Evolutionary conservation across 2,329 filamentous ascomycete species (phyloP), one percentile per base, ranked within the genome.

Genomic region (Corynespora cassiicola): DNA sequence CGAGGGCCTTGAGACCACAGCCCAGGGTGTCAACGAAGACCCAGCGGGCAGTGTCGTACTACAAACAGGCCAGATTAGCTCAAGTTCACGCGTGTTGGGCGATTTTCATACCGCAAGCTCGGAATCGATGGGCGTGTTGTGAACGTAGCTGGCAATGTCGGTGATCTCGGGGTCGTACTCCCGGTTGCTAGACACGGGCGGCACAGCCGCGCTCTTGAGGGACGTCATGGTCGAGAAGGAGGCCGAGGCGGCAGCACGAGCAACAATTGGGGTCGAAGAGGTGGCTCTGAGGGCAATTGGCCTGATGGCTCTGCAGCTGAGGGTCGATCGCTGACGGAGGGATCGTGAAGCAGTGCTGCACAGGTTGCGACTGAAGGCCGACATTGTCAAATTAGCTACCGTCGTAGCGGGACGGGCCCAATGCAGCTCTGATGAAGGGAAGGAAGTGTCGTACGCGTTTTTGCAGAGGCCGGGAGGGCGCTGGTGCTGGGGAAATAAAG

Each of bases 11-110:
- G 50, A 99, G 85, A 68, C 94, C 94, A 71, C 94, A 99, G 65
- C 94, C 94, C 31, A 99, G 82, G 39, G 94, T 97, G 72, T 99
- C 94, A 65, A 97, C 84, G 72, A 99, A 90, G 56, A 97, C 91
- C 77, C 90, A 92, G 74, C 94, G 87, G 49, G 94, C 94, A 31
- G 94, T 99, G 72, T 99, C 94, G 68, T 88, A 95, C 88, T 94
- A 48, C 16, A 47, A 8, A 30, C 16, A 36, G 21, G 22, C 25
- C 11, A 25, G 2, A 29, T 64, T 43, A 63, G 63, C 44, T 24
- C 21, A 7, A 7, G 6, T 27, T 27, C 10, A 6, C 12, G 20
- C 6, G 12, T 22, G 26, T 17, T 27, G 10, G 16, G 24, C 31
- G 5, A 29, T 41, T 45, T 15, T 76, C 90, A 73, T 79, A 96